phyloP scores from a whole-genome alignment of 1,139 yeast species.

The Candida dubliniensis region DNA sequence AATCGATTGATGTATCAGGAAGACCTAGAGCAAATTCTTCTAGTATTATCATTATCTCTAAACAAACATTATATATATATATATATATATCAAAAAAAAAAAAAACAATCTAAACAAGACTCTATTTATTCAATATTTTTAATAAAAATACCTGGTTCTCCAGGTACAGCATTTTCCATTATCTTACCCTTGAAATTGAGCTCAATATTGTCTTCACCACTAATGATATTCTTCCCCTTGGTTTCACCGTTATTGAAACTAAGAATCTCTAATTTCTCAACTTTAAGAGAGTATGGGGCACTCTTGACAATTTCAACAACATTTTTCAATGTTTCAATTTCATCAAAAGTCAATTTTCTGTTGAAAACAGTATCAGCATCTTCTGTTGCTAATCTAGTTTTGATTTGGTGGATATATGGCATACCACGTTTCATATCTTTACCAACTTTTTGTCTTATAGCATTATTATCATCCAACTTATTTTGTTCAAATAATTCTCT shows the following conservation, averaged over 20 bases:
- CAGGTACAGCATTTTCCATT: constrained; percentile 86
- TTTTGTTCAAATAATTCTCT: constrained; percentile 72
- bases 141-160: constrained; percentile 84
- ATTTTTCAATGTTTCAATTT: constrained; percentile 65
- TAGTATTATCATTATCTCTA: too few species aligned
- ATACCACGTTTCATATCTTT: constrained; percentile 92
- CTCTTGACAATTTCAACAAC: constrained; percentile 55
- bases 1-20: too few species aligned
- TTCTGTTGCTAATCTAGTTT: constrained; percentile 71
- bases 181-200: constrained; percentile 64
- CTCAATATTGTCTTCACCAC: constrained; percentile 66
- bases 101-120: not conserved
- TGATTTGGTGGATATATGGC: constrained; percentile 90
- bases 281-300: constrained; percentile 64
- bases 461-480: constrained; percentile 59
- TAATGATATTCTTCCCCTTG: constrained; percentile 60
- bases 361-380: constrained; percentile 77
- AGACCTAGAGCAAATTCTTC: too few species aligned
- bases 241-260: constrained; percentile 63
- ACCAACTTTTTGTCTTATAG: constrained; percentile 62
- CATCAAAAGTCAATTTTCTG: constrained; percentile 82
- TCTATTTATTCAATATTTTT: constrained; percentile 46
- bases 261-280: constrained; percentile 52
- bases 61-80: too few species aligned
- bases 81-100: too few species aligned